A percentile compares a stretch with the other conserved stretches of the same genome.
phyloP scores from a whole-genome alignment of 306 rosid genomes.

The Gastrolobium bilobum region DNA sequence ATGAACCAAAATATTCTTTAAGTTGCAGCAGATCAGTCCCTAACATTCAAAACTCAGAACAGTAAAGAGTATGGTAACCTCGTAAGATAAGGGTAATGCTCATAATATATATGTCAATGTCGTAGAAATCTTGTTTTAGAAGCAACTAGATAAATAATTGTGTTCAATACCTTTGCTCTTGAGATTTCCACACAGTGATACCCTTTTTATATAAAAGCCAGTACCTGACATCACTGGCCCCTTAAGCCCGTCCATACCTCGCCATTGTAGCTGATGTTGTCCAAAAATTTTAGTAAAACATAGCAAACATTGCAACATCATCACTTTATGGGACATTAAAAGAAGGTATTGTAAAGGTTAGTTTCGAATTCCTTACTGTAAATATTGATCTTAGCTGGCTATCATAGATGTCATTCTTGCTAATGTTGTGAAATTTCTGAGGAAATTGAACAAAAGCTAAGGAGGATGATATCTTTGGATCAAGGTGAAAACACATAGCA shows the following conservation, averaged over 20 bases:
- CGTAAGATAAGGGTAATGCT: slow-evolving; percentile 31
- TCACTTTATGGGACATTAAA: background rate
- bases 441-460: slow-evolving; percentile 81
- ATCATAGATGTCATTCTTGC: slow-evolving; percentile 72
- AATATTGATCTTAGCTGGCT: slow-evolving; percentile 56
- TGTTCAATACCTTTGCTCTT: slow-evolving; percentile 51
- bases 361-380: slow-evolving; percentile 48
- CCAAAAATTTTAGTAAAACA: background rate
- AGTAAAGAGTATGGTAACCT: background rate
- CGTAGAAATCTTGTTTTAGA: background rate
- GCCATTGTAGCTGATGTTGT: slow-evolving; percentile 54
- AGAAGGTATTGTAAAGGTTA: background rate
- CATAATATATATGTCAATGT: slow-evolving; percentile 1
- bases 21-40: slow-evolving; percentile 56
- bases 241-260: slow-evolving; percentile 67
- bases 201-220: slow-evolving; percentile 67
- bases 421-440: slow-evolving; percentile 63
- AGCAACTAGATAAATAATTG: slow-evolving; percentile 12
- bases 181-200: slow-evolving; percentile 53
- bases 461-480: slow-evolving; percentile 64
- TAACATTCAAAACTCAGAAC: slow-evolving; percentile 38
- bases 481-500: slow-evolving; percentile 85
- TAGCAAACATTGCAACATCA: slow-evolving; percentile 10
- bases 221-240: slow-evolving; percentile 76
- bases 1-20: slow-evolving; percentile 59